Evolutionary conservation across 106 monocot species (phyloP), one percentile per base, ranked within the genome.

Genomic region (Narthecium ossifragum): DNA sequence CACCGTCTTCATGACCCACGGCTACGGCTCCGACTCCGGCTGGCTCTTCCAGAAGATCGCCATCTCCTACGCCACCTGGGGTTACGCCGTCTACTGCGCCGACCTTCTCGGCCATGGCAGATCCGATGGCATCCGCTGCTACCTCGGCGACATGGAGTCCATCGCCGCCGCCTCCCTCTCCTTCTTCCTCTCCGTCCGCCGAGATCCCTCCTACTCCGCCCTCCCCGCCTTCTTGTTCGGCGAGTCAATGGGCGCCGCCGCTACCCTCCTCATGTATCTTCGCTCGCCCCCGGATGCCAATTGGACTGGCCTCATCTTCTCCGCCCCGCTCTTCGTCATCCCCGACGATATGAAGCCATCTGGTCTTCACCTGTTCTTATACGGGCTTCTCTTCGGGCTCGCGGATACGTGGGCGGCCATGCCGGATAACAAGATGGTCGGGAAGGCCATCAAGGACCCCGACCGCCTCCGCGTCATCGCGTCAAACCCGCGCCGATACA

Each of bases 31-130:
- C 57, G 96, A 96, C 74, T 68, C 78, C 66, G 72, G 80, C 61
- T 96, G 96, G 96, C 65, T 96, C 51, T 96, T 96, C 76, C 96
- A 96, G 78, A 96, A 82, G 73, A 86, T 90, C 57, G 86, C 86
- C 50, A 86, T 96, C 65, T 13, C 62, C 59, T 96, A 66, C 67
- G 77, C 90, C 63, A 65, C 36, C 18, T 96, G 94, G 94, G 96
- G 96, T 31, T 96, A 86, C 76, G 75, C 90, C 70, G 90, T 84
- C 65, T 90, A 81, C 84, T 84, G 83, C 72, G 90, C 96, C 49
- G 96, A 96, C 57, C 80, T 96, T 26, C 80, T 86, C 66, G 96
- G 96, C 57, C 96, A 96, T 66, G 96, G 96, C 62, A 77, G 90
- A 25, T 96, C 86, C 70, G 96, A 86, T 41, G 96, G 90, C 22